Conservation (phyloP, 139 green algal genomes). For the Micractinium conductrix region DNA sequence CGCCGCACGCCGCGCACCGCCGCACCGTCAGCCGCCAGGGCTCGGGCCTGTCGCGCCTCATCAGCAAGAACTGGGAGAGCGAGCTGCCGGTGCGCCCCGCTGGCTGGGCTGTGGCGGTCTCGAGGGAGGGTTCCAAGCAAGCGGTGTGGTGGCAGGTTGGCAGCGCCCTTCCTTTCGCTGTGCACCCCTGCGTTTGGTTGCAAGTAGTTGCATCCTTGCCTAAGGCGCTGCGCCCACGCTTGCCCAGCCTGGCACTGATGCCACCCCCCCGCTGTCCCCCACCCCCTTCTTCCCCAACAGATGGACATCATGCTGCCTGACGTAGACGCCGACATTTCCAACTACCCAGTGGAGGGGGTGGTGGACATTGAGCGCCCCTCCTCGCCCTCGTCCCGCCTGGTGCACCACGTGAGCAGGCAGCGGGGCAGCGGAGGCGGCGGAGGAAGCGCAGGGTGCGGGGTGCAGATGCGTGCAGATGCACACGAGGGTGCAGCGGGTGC, state of each 20-base stretch:
- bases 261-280: too few species aligned
- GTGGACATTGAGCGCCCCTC: slow-evolving; percentile 11
- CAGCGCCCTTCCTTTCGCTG: too few species aligned
- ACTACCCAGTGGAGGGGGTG: slow-evolving; percentile 22
- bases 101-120: neutral
- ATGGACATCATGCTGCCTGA: slow-evolving; percentile 32
- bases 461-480: too few species aligned
- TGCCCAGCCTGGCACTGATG: too few species aligned
- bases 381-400: slow-evolving; percentile 14
- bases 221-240: too few species aligned
- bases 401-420: neutral
- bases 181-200: too few species aligned
- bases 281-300: neutral
- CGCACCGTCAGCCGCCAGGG: slow-evolving; percentile 32
- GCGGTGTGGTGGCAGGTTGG: too few species aligned
- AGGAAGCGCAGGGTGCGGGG: too few species aligned
- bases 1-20: slow-evolving; percentile 17
- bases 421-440: neutral
- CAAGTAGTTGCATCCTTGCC: too few species aligned
- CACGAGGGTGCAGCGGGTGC: too few species aligned
- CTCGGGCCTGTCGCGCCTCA: slow-evolving; percentile 27
- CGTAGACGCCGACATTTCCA: slow-evolving; percentile 26
- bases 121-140: too few species aligned
- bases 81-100: slow-evolving; percentile 6
- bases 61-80: slow-evolving; percentile 36